Conservation (phyloP, 352 stramenopile species). For the Pythium sp. region DNA sequence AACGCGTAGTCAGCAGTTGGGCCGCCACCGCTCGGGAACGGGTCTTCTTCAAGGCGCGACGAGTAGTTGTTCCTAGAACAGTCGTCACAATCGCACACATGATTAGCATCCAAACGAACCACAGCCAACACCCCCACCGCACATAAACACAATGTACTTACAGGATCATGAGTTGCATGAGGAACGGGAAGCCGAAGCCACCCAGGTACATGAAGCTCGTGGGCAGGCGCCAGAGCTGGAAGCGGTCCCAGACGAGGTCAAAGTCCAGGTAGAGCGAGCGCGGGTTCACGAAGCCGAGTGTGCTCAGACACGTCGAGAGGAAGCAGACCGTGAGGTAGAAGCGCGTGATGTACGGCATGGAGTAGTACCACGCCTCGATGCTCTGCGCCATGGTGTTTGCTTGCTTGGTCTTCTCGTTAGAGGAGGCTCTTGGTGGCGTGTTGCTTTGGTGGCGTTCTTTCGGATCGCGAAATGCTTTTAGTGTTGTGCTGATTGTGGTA, state of each 20-base stretch:
- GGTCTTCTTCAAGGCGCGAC: slow-evolving; percentile 77
- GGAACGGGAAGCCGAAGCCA: slow-evolving; percentile 86
- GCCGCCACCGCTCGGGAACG: slow-evolving; percentile 75
- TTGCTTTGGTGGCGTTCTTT: not conserved
- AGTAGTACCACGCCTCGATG: slow-evolving; percentile 85
- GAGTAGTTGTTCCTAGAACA: slow-evolving; percentile 75
- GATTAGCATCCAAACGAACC: not conserved
- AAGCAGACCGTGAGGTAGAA: slow-evolving; percentile 86
- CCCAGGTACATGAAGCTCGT: slow-evolving; percentile 89
- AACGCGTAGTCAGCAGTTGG: slow-evolving; percentile 88
- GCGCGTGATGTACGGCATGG: slow-evolving; percentile 79
- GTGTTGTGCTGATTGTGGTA: too few species aligned
- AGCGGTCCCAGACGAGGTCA: slow-evolving; percentile 81
- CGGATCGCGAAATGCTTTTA: not conserved
- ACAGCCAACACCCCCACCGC: not conserved
- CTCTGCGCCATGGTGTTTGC: slow-evolving; percentile 53
- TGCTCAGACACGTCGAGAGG: slow-evolving; percentile 74
- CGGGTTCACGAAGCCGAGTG: slow-evolving; percentile 77
- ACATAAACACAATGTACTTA: slow-evolving; percentile 28
- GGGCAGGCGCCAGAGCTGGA: slow-evolving; percentile 87
- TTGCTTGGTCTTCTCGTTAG: not conserved
- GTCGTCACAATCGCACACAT: slow-evolving; percentile 1
- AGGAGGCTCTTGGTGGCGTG: not conserved
- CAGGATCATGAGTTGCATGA: slow-evolving; percentile 91
- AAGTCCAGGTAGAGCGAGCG: slow-evolving; percentile 85